phyloP scores from a whole-genome alignment of 2,329 filamentous ascomycete species.

The Colletotrichum godetiae region DNA sequence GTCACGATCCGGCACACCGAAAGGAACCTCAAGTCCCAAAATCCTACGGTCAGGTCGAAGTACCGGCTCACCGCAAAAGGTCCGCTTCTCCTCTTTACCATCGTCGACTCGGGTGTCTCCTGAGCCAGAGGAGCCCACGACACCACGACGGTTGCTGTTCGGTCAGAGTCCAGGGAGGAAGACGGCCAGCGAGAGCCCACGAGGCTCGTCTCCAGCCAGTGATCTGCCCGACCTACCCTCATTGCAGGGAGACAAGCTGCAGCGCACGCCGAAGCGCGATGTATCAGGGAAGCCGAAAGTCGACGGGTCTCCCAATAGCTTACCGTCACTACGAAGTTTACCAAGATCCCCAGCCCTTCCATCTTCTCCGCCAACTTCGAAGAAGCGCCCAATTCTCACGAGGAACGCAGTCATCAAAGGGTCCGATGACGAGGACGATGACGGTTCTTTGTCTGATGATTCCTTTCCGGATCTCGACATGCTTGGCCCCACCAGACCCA shows the following conservation, averaged over 20 bases:
- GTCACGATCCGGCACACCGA: neutral
- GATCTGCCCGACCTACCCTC: neutral
- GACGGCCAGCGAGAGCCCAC: conserved; percentile 9
- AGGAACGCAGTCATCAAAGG: conserved; percentile 72
- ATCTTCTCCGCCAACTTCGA: conserved; percentile 41
- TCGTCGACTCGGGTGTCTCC: neutral
- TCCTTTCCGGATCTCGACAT: conserved; percentile 64
- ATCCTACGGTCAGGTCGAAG: neutral
- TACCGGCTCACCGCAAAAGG: conserved; percentile 13
- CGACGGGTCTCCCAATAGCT: conserved; percentile 8
- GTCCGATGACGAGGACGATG: conserved; percentile 78
- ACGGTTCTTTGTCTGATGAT: conserved; percentile 64
- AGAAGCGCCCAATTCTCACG: conserved; percentile 42
- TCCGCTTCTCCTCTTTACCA: conserved; percentile 25
- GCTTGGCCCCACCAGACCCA: conserved; percentile 22
- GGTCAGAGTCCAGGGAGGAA: neutral
- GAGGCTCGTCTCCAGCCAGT: neutral
- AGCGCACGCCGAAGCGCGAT: neutral
- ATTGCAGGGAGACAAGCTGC: neutral
- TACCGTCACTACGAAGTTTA: conserved; percentile 23
- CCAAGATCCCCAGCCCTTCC: conserved; percentile 38
- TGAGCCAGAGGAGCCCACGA: conserved; percentile 16
- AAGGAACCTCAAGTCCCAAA: neutral
- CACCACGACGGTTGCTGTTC: conserved; percentile 22
- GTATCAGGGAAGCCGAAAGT: neutral